A percentile compares a stretch with the other conserved stretches of the same genome.
Conservation (phyloP, 129 eudicot genomes). For the Ambrosia trifida region DNA sequence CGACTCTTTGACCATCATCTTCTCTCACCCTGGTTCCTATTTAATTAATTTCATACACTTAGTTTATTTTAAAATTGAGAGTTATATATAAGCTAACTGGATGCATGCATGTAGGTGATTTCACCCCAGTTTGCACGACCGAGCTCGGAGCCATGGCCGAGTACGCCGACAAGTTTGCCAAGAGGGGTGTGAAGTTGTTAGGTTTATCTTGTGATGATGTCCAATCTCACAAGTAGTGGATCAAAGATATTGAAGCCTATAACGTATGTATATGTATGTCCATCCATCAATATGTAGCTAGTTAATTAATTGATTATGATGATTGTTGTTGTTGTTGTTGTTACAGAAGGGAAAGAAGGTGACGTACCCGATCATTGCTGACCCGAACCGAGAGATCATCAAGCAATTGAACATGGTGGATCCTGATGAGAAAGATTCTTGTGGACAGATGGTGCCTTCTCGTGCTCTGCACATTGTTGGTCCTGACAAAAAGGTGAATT, state of each 20-base stretch:
- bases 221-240: constrained; percentile 77
- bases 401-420: constrained; percentile 92
- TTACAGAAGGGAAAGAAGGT: constrained; percentile 63
- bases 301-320: background rate
- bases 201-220: constrained; percentile 85
- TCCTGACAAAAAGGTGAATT: constrained; percentile 64
- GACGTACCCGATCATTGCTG: constrained; percentile 69
- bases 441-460: constrained; percentile 54
- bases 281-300: too few species aligned
- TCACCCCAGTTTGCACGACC: constrained; percentile 95
- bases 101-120: constrained; percentile 53
- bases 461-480: constrained; percentile 85
- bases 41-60: too few species aligned
- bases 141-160: constrained; percentile 84
- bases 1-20: constrained; percentile 62
- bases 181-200: constrained; percentile 77
- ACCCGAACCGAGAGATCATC: constrained; percentile 66
- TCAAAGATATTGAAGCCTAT: constrained; percentile 83
- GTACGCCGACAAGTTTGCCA: constrained; percentile 63
- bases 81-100: too few species aligned
- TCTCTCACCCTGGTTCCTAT: constrained; percentile 79
- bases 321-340: background rate
- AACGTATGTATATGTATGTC: constrained; percentile 25
- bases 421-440: constrained; percentile 65
- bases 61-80: too few species aligned